phyloP scores from a whole-genome alignment of 1,139 yeast species.

The Candida sanyaensis region DNA sequence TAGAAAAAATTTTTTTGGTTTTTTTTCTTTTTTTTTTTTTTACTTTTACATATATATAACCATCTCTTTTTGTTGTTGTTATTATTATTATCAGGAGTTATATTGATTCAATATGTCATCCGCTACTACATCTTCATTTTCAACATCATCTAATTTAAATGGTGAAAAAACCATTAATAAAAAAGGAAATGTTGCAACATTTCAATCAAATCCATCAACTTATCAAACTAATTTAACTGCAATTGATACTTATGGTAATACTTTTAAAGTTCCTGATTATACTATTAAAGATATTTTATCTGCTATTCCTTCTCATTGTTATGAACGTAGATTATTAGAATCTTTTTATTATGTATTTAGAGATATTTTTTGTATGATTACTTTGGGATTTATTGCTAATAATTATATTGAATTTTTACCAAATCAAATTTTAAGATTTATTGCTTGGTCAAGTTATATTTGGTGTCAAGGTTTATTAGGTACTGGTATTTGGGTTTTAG shows the following conservation, averaged over 20 bases:
- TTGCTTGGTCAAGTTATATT: slow-evolving; percentile 57
- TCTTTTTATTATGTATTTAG: slow-evolving; percentile 60
- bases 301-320: slow-evolving; percentile 65
- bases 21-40: background rate
- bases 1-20: background rate
- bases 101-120: slow-evolving; percentile 10
- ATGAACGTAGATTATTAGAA: slow-evolving; percentile 50
- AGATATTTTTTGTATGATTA: slow-evolving; percentile 48
- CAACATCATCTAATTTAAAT: slow-evolving; percentile 11
- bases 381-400: slow-evolving; percentile 49
- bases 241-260: slow-evolving; percentile 56
- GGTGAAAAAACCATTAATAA: slow-evolving; percentile 22
- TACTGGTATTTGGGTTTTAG: slow-evolving; percentile 83
- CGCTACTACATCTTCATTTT: slow-evolving; percentile 12
- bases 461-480: slow-evolving; percentile 54
- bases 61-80: no score
- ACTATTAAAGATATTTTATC: slow-evolving; percentile 60
- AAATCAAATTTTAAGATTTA: slow-evolving; percentile 44
- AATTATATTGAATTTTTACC: slow-evolving; percentile 54
- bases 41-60: background rate
- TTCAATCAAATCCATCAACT: slow-evolving; percentile 21
- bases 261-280: slow-evolving; percentile 62
- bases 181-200: slow-evolving; percentile 39
- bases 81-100: background rate
- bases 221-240: slow-evolving; percentile 32